A percentile compares a stretch with the other conserved stretches of the same genome.
Conservation (phyloP, 495 filamentous ascomycete species). For the Daldinia decipiens region DNA sequence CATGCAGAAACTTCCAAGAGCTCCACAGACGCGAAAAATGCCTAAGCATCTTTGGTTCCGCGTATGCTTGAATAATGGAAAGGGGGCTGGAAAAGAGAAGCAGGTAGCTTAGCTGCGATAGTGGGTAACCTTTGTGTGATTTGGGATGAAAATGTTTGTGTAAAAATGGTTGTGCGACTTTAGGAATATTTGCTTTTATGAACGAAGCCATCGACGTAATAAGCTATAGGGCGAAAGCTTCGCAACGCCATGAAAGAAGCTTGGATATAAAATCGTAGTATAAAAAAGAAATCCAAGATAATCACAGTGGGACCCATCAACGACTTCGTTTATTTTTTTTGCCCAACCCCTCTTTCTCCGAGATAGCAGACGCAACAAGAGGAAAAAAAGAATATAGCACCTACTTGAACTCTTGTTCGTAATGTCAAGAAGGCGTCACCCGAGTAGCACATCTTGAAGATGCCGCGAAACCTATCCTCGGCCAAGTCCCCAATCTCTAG, state of each 20-base stretch:
- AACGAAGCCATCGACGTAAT: constrained; percentile 2
- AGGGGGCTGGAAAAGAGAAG: constrained; percentile 13
- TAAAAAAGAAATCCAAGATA: not conserved
- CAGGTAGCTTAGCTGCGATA: not conserved
- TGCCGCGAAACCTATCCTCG: constrained; percentile 95
- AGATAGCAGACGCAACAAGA: constrained; percentile 11
- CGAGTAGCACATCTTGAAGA: constrained; percentile 98
- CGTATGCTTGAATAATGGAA: constrained; percentile 27
- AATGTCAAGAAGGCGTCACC: constrained; percentile 95
- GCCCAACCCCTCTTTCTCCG: constrained; percentile 10
- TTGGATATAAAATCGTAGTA: constrained; percentile 8
- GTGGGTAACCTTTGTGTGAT: not conserved
- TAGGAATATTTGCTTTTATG: constrained; percentile 28
- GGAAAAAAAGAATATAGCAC: constrained; percentile 35
- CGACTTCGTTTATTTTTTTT: constrained; percentile 6
- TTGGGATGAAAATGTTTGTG: constrained; percentile 5
- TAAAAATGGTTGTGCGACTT: constrained; percentile 20
- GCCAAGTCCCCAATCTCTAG: constrained; percentile 96
- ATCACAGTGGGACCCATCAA: not conserved
- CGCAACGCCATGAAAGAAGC: constrained; percentile 16
- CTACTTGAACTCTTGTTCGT: constrained; percentile 89
- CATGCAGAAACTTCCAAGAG: constrained; percentile 35
- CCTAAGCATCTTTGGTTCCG: constrained; percentile 19
- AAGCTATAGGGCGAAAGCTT: constrained; percentile 8
- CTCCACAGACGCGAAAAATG: constrained; percentile 34